Conservation (phyloP, 2,329 filamentous ascomycete genomes). For the Thelonectria blattea region DNA sequence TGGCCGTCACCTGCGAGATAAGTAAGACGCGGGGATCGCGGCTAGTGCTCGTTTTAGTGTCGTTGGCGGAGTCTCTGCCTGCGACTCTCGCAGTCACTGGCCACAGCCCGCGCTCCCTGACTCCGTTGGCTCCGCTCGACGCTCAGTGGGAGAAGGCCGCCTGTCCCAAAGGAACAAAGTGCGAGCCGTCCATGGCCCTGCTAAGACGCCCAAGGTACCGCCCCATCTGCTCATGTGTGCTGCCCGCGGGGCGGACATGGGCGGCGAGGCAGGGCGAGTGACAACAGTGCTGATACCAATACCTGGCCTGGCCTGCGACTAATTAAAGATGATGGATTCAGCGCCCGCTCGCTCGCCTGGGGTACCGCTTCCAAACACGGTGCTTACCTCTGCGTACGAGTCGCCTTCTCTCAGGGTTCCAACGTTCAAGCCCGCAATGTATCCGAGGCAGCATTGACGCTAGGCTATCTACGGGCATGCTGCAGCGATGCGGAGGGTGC, state of each 20-base stretch:
- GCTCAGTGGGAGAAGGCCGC: conserved; percentile 1
- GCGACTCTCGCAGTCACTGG: conserved; percentile 21
- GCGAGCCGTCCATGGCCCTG: conserved; percentile 5
- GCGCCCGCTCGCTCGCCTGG: background rate
- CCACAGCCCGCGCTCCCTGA: conserved; percentile 1
- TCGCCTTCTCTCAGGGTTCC: background rate
- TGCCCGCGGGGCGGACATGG: conserved; percentile 6
- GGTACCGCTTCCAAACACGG: background rate
- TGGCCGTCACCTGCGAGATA: conserved; percentile 22
- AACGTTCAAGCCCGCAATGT: background rate
- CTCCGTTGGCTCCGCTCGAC: conserved; percentile 20
- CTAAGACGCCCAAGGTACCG: conserved; percentile 15
- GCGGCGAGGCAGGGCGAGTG: conserved; percentile 9
- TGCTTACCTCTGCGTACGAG: conserved; percentile 1
- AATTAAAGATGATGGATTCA: background rate
- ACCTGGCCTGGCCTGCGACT: background rate
- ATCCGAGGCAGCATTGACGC: conserved; percentile 14
- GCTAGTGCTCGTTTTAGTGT: conserved; percentile 36
- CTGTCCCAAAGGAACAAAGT: conserved; percentile 11
- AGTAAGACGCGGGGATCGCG: conserved; percentile 38
- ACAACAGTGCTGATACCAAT: conserved; percentile 6
- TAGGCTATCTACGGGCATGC: conserved; percentile 16
- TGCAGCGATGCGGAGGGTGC: conserved; percentile 6
- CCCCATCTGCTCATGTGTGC: conserved; percentile 14
- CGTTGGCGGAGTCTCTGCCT: conserved; percentile 34